Evolutionary conservation across 257 asterid species (phyloP), one percentile per base, ranked within the genome.

Genomic region (Fraxinus americana): DNA sequence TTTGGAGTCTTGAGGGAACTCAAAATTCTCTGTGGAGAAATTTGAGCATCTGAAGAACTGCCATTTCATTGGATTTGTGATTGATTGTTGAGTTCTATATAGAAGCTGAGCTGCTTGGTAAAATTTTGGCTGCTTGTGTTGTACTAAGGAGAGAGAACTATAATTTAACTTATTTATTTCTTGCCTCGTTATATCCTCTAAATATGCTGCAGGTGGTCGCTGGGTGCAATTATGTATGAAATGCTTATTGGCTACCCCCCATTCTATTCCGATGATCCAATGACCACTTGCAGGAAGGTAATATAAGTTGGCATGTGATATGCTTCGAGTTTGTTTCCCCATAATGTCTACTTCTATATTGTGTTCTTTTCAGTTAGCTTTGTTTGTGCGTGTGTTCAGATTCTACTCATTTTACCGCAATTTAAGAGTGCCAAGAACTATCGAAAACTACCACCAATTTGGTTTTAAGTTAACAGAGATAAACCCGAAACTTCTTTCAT

Each of bases 161-260:
- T 43, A 43, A 43, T 43, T 2, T 17, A 14, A 52, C 21, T 17
- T 52, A 19, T 57, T 5, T 16, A 13, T 74, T 50, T 54, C 41
- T 48, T 41, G 5, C 68, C 76, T 82, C 16, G 23, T 72, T 59
- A 75, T 57, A 75, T 57, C 66, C 21, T n/a, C 12, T n/a, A 57
- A n/a, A 19, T n/a, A n/a, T 57, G 27, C 66, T 73, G 67, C 87
- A 85, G 90, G 90, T 87, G 89, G 90, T 87, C 90, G 4, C 89
- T 87, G 72, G 90, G 90, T 67, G 90, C 90, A 57, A 87, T 87
- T 69, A 78, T 85, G 90, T 87, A 87, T 72, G 89, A 87, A 85
- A 87, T 87, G 90, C 90, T 87, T 70, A 50, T 87, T 74, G 90
- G 90, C 25, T 87, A 87, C 75, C 90, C 90, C 25, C 90, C 90